A percentile compares a stretch with the other conserved stretches of the same genome.
phyloP scores from a whole-genome alignment of 1,284 basidiomycete species.

The Peniophora sp. region DNA sequence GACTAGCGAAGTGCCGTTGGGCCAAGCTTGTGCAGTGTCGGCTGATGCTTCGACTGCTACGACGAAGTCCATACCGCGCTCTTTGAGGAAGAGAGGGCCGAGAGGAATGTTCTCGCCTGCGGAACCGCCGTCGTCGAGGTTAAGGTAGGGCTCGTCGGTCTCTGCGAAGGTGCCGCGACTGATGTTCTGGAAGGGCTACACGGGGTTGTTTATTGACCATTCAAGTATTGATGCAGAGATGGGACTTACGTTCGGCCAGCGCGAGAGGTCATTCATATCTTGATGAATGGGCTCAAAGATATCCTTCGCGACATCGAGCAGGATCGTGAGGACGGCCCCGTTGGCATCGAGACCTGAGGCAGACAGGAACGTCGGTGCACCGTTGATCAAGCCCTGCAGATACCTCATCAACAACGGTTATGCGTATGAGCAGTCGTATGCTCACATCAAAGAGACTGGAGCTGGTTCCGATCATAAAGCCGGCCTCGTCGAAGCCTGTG shows the following conservation, averaged over 20 bases:
- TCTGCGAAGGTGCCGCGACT: conserved; percentile 34
- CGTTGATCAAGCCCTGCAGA: conserved; percentile 24
- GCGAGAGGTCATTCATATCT: conserved; percentile 52
- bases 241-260: conserved; percentile 50
- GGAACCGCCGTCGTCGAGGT: conserved; percentile 53
- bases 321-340: conserved; percentile 17
- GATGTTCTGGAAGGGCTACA: conserved; percentile 43
- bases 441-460: conserved; percentile 57
- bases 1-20: conserved; percentile 47
- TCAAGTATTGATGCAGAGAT: not conserved
- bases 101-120: conserved; percentile 62
- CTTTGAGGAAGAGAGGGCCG: conserved; percentile 54
- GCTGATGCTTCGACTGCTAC: conserved; percentile 63
- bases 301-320: conserved; percentile 12
- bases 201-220: not conserved
- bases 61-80: conserved; percentile 56
- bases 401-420: not conserved
- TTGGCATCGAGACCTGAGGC: conserved; percentile 26
- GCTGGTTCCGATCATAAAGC: conserved; percentile 59
- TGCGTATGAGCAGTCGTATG: not conserved
- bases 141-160: conserved; percentile 38
- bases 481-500: conserved; percentile 57
- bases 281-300: conserved; percentile 42
- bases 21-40: conserved; percentile 54
- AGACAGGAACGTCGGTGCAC: conserved; percentile 31